Conservation (phyloP, 129 eudicot genomes). For the Gnaphalium uliginosum region DNA sequence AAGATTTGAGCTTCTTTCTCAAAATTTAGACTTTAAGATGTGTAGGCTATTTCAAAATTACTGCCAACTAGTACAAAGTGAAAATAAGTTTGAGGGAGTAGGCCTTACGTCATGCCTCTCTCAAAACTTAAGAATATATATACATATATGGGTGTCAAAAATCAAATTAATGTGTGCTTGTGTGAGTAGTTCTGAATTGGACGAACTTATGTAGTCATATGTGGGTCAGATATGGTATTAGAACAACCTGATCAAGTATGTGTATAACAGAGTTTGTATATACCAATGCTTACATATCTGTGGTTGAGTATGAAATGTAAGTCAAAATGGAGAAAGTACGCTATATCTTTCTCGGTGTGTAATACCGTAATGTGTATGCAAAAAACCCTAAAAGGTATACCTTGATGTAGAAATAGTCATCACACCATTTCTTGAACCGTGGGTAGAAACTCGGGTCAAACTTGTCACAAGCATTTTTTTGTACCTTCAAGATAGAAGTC, state of each 20-base stretch:
- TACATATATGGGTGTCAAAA: not conserved
- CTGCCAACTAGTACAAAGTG: not conserved
- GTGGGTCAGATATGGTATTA: not conserved
- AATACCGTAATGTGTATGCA: not conserved
- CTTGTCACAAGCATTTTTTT: constrained; percentile 92
- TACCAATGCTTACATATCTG: not conserved
- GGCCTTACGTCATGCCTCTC: not conserved
- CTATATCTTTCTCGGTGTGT: not conserved
- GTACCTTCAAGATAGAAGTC: constrained; percentile 58
- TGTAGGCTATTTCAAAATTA: not conserved
- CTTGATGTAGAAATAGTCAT: constrained; percentile 96
- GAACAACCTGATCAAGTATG: not conserved
- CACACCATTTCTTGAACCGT: constrained; percentile 99
- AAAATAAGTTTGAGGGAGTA: not conserved
- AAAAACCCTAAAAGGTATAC: constrained; percentile 30
- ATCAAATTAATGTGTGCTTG: not conserved
- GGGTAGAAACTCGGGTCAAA: constrained; percentile 93
- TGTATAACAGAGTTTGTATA: not conserved
- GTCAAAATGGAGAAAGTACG: not conserved
- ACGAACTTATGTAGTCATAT: not conserved
- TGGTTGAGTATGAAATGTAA: not conserved
- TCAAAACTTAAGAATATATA: not conserved
- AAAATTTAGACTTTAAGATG: not conserved
- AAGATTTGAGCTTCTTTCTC: not conserved
- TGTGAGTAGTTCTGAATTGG: not conserved